Evolutionary conservation across 1,284 basidiomycete species (phyloP).

Genomic region (Ustilago sp.): DNA sequence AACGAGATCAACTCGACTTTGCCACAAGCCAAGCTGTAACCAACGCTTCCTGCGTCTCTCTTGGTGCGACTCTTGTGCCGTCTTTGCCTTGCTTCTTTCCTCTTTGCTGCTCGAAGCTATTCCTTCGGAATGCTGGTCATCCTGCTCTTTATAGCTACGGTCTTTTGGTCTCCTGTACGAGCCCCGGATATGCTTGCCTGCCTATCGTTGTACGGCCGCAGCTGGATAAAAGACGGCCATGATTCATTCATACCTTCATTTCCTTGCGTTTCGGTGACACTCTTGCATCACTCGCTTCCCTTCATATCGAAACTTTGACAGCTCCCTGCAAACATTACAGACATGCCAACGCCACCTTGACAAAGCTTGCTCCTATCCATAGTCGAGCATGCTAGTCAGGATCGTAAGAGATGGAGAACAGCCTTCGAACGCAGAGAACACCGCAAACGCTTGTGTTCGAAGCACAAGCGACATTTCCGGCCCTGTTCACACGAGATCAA

Average conservation of each 20-base stretch:
- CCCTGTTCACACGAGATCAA: neutral
- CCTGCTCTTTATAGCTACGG: neutral
- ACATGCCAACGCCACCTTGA: neutral
- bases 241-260: no score
- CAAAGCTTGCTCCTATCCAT: neutral
- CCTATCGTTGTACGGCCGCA: neutral
- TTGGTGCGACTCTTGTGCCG: neutral
- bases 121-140: neutral
- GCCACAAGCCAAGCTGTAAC: conserved; percentile 1
- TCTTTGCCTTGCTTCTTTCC: neutral
- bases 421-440: neutral
- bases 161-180: neutral
- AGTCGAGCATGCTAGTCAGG: neutral
- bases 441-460: neutral
- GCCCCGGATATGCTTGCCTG: neutral
- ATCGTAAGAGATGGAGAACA: neutral
- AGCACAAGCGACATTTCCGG: neutral
- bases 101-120: neutral
- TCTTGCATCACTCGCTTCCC: neutral
- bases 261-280: no score
- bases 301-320: conserved; percentile 1
- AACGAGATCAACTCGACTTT: conserved; percentile 1
- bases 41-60: neutral
- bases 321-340: neutral
- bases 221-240: no score